Conservation (phyloP, 2,329 filamentous ascomycete genomes). For the Penicillium oxalicum region DNA sequence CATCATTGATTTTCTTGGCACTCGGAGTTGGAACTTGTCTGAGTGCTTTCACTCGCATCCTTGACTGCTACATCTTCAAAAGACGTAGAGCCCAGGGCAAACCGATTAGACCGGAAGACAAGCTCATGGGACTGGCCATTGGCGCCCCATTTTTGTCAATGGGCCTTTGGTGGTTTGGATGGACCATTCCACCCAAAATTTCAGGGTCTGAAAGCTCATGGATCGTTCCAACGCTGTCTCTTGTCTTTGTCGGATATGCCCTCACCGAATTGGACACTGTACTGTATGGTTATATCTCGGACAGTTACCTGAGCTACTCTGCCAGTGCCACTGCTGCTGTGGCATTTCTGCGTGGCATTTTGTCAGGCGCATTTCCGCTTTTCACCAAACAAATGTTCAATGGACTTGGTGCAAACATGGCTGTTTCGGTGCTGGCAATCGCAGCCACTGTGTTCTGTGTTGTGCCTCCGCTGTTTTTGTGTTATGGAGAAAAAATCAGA, state of each 20-base stretch:
- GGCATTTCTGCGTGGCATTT: conserved; percentile 34
- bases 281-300: conserved; percentile 41
- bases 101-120: conserved; percentile 41
- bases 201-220: conserved; percentile 27
- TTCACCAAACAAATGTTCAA: conserved; percentile 40
- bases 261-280: conserved; percentile 43
- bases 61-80: conserved; percentile 35
- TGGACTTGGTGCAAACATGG: conserved; percentile 35
- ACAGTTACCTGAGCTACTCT: conserved; percentile 42
- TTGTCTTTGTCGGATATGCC: conserved; percentile 44
- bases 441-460: conserved; percentile 40
- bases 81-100: conserved; percentile 15
- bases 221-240: conserved; percentile 37
- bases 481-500: conserved; percentile 34
- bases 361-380: conserved; percentile 38
- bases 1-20: conserved; percentile 39
- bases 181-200: conserved; percentile 42
- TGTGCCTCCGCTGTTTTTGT: conserved; percentile 34
- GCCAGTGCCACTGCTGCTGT: conserved; percentile 42
- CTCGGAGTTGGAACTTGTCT: conserved; percentile 38
- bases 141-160: conserved; percentile 42
- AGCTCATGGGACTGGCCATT: conserved; percentile 43
- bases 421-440: conserved; percentile 36
- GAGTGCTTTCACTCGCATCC: conserved; percentile 40
- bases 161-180: conserved; percentile 46